Conservation (phyloP, 2,329 filamentous ascomycete species). For the Hypoxylon sp. region DNA sequence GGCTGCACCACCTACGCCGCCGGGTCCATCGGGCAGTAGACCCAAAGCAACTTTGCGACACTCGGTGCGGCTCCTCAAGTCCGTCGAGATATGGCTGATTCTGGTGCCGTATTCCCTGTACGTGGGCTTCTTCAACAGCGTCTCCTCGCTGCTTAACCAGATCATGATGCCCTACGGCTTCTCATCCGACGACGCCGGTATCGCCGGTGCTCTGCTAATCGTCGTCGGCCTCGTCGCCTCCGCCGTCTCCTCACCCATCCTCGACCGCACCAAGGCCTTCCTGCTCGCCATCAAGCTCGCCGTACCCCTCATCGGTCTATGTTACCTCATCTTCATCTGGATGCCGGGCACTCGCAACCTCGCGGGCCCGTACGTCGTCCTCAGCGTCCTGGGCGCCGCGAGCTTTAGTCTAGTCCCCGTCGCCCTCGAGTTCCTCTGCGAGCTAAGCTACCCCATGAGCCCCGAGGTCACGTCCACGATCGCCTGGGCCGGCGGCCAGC, state of each 20-base stretch:
- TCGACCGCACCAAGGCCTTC: constrained; percentile 87
- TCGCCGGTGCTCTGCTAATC: constrained; percentile 90
- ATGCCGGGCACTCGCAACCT: constrained; percentile 72
- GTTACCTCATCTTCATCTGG: constrained; percentile 84
- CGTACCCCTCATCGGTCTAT: constrained; percentile 78
- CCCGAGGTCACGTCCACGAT: constrained; percentile 88
- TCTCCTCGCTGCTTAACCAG: constrained; percentile 90
- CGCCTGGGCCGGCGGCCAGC: constrained; percentile 87
- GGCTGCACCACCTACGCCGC: constrained; percentile 79
- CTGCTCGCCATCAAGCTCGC: constrained; percentile 78
- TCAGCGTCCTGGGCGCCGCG: constrained; percentile 81
- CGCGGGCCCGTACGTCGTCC: constrained; percentile 79
- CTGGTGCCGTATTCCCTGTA: constrained; percentile 85
- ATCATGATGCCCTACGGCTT: constrained; percentile 89
- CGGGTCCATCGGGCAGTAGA: constrained; percentile 74
- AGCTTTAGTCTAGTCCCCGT: constrained; percentile 86
- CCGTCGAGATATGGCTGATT: constrained; percentile 82
- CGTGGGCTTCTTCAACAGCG: constrained; percentile 93
- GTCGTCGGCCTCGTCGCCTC: constrained; percentile 84
- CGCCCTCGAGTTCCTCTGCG: constrained; percentile 86
- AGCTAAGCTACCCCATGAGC: constrained; percentile 86
- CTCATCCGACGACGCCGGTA: constrained; percentile 85
- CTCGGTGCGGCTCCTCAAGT: constrained; percentile 68
- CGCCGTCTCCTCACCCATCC: constrained; percentile 81
- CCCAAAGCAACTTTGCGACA: constrained; percentile 65